Percentiles rank a stretch among this genome's conserved stretches.
phyloP scores from a whole-genome alignment of 2,329 filamentous ascomycete species.

The Leptosphaerulina australis region DNA sequence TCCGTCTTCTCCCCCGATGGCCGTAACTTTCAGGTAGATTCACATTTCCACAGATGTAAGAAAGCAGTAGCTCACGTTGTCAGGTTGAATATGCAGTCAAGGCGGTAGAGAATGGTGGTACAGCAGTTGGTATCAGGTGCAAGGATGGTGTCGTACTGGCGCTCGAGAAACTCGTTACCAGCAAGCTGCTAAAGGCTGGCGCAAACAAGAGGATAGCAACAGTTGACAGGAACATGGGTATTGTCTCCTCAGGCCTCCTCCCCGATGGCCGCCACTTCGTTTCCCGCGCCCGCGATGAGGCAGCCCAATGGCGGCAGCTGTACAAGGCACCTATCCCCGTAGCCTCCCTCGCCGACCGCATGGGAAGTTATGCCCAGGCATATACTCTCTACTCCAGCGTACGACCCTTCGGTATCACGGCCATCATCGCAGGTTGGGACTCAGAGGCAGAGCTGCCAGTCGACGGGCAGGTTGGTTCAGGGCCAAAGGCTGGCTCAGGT shows the following conservation, averaged over 20 bases:
- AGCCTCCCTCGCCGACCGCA: constrained; percentile 84
- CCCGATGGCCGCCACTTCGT: constrained; percentile 96
- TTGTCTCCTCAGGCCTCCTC: constrained; percentile 90
- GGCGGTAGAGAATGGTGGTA: constrained; percentile 97
- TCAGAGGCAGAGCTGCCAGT: constrained; percentile 83
- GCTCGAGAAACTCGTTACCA: constrained; percentile 93
- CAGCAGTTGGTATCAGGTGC: constrained; percentile 93
- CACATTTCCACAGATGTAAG: fast-evolving
- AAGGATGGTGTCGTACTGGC: constrained; percentile 97
- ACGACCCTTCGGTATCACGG: constrained; percentile 93
- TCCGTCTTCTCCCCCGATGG: constrained; percentile 99
- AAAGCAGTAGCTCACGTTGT: constrained; percentile 17
- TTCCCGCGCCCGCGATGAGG: constrained; percentile 91
- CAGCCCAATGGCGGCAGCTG: constrained; percentile 84
- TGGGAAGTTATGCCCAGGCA: constrained; percentile 95
- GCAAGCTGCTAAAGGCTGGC: constrained; percentile 91
- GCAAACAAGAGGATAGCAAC: constrained; percentile 98
- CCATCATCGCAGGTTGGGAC: constrained; percentile 93
- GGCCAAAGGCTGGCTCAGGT: constrained; percentile 78
- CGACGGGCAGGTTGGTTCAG: constrained; percentile 86
- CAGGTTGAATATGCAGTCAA: constrained; percentile 95
- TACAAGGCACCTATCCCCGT: constrained; percentile 96
- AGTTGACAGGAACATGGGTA: constrained; percentile 89
- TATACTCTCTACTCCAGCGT: constrained; percentile 98
- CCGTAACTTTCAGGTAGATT: constrained; percentile 88